Evolutionary conservation across 208 protist species (phyloP).

Genomic region (Wallacemonas sp.): DNA sequence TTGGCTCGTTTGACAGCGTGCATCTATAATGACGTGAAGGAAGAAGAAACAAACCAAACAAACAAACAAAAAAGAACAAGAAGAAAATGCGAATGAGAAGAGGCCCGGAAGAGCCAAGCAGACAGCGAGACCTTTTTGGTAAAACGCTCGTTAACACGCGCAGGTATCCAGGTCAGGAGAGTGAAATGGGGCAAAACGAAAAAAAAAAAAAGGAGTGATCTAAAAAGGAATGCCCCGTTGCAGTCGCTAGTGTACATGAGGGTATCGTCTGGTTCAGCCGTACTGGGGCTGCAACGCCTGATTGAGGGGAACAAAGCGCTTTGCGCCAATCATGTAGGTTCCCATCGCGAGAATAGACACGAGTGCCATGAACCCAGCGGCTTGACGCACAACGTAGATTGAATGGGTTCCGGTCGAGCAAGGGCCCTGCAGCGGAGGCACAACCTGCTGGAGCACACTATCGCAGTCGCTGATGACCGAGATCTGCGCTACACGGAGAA

Average conservation of each 20-base stretch:
- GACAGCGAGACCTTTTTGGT: too few species aligned
- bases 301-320: slow-evolving; percentile 52
- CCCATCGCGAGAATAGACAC: slow-evolving; percentile 22
- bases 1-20: background rate
- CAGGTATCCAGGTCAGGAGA: too few species aligned
- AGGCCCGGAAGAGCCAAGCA: too few species aligned
- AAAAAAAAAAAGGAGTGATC: too few species aligned
- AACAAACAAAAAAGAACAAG: slow-evolving; percentile 20
- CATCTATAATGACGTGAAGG: slow-evolving; percentile 10
- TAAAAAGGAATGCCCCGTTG: too few species aligned
- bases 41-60: slow-evolving; percentile 19
- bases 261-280: background rate
- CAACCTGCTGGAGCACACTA: slow-evolving; percentile 16
- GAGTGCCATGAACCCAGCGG: slow-evolving; percentile 29
- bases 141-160: too few species aligned
- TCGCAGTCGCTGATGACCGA: slow-evolving; percentile 9
- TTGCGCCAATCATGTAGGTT: slow-evolving; percentile 34
- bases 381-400: slow-evolving; percentile 17
- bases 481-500: background rate
- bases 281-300: slow-evolving; percentile 30
- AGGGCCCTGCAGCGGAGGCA: slow-evolving; percentile 20
- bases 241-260: too few species aligned
- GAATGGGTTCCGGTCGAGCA: slow-evolving; percentile 18
- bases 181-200: background rate
- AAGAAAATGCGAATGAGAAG: slow-evolving; percentile 5